Percentiles rank a stretch among this genome's conserved stretches.
These are phyloP conservation scores for Isabelozyma rhagii DNA, from an alignment of 805 yeast genomes.

Conservation along the genomic window DNA sequence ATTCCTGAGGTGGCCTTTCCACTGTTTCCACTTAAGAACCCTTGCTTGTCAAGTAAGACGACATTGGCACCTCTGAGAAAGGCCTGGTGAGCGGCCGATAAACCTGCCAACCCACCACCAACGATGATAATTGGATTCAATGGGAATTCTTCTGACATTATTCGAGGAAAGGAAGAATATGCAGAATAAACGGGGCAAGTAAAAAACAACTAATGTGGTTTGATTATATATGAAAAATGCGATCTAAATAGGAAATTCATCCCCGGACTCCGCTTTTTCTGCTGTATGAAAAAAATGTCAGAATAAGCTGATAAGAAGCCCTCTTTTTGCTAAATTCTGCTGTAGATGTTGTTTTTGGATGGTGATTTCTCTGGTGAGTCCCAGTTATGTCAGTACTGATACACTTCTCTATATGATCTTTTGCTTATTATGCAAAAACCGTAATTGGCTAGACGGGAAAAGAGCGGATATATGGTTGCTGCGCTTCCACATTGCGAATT, in stretches of 20 bases:
- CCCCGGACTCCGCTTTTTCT: neutral
- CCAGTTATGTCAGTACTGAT: too few relatives aligned
- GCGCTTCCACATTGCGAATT: too few relatives aligned
- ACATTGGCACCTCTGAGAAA: slow-evolving; percentile 53
- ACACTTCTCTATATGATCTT: too few relatives aligned
- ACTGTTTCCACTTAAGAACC: slow-evolving; percentile 61
- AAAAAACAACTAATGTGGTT: too few relatives aligned
- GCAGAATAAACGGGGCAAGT: too few relatives aligned
- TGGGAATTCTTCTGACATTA: slow-evolving; percentile 13
- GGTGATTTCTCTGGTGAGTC: too few relatives aligned
- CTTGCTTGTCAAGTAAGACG: slow-evolving; percentile 54
- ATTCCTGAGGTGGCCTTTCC: slow-evolving; percentile 69
- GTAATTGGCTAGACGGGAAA: neutral
- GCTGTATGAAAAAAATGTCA: neutral
- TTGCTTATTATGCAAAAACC: too few relatives aligned
- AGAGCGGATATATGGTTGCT: too few relatives aligned
- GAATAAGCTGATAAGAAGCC: neutral
- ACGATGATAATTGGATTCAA: slow-evolving; percentile 48
- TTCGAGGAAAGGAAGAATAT: neutral
- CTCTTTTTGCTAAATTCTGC: too few relatives aligned
- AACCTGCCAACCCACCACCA: slow-evolving; percentile 66
- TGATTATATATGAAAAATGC: neutral
- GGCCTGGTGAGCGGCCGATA: slow-evolving; percentile 59
- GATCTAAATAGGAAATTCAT: neutral
- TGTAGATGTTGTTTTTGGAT: too few relatives aligned